A percentile compares a stretch with the other conserved stretches of the same genome.
Evolutionary conservation across 305 asterid species (phyloP).

Genomic region (Fraxinus xanthoxyloides): DNA sequence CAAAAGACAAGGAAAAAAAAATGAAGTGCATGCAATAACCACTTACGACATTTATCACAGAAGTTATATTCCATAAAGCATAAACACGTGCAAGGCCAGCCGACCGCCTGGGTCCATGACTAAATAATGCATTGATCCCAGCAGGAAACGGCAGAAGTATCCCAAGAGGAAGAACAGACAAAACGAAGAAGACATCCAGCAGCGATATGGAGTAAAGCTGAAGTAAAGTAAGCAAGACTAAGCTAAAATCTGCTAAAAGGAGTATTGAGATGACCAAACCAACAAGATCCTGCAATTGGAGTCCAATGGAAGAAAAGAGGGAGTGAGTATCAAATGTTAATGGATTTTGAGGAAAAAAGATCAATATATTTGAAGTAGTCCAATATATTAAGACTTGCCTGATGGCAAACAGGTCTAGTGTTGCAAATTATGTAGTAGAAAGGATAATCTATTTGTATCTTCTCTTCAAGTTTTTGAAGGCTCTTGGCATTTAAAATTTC

Average conservation of each 20-base stretch:
- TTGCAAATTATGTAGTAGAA: conserved; percentile 58
- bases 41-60: conserved; percentile 82
- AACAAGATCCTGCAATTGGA: conserved; percentile 72
- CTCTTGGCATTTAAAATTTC: conserved; percentile 53
- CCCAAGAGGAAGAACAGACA: conserved; percentile 78
- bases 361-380: conserved; percentile 1
- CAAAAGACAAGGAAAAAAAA: conserved; percentile 5
- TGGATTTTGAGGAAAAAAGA: not conserved
- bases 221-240: conserved; percentile 80
- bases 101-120: conserved; percentile 80
- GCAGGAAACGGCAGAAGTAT: conserved; percentile 85
- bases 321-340: conserved; percentile 17
- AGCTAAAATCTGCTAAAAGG: conserved; percentile 82
- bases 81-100: conserved; percentile 83
- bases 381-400: conserved; percentile 38
- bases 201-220: conserved; percentile 76
- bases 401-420: conserved; percentile 80
- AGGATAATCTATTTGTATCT: conserved; percentile 47
- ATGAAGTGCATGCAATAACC: not conserved
- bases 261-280: conserved; percentile 78
- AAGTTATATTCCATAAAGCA: conserved; percentile 81
- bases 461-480: conserved; percentile 52
- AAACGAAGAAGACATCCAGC: conserved; percentile 56
- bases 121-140: conserved; percentile 82
- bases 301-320: conserved; percentile 14